Evolutionary conservation across 345 rosid species (phyloP).

Genomic region (Eucalyptus urophylla): DNA sequence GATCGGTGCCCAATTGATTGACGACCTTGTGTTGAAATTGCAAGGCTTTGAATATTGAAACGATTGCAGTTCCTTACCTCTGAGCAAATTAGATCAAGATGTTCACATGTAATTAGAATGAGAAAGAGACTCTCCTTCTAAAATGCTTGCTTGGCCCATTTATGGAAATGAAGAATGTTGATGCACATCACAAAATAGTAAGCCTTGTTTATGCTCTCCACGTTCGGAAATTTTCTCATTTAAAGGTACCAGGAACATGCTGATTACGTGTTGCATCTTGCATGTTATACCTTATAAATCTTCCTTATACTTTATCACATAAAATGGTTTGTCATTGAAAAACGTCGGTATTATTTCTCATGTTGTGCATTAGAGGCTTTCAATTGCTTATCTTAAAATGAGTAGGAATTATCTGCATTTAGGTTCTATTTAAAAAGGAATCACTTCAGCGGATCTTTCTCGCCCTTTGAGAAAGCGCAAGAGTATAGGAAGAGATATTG

Average conservation of each 20-base stretch:
- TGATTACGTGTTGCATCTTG: not conserved
- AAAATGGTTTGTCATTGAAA: not conserved
- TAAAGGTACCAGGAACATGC: not conserved
- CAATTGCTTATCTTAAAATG: not conserved
- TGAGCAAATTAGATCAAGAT: not conserved
- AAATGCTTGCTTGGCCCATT: not conserved
- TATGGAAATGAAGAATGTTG: not conserved
- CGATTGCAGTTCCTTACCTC: not conserved
- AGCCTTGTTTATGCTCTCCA: not conserved
- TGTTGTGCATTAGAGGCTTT: not conserved
- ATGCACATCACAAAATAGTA: not conserved
- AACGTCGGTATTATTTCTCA: rapidly evolving
- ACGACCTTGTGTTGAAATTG: not conserved
- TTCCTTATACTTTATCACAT: not conserved
- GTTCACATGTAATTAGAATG: not conserved
- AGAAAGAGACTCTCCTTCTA: not conserved
- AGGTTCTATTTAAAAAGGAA: not conserved
- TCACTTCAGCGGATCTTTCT: not conserved
- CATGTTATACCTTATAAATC: not conserved
- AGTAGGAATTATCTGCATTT: not conserved
- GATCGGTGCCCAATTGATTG: not conserved
- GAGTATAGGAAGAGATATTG: not conserved
- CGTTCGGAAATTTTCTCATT: too few species aligned
- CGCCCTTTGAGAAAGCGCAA: not conserved
- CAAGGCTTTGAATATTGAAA: not conserved